These are phyloP conservation scores for Actinomortierella ambigua DNA, from an alignment of 371 early-diverging fungal genomes.

Conservation along the genomic window DNA sequence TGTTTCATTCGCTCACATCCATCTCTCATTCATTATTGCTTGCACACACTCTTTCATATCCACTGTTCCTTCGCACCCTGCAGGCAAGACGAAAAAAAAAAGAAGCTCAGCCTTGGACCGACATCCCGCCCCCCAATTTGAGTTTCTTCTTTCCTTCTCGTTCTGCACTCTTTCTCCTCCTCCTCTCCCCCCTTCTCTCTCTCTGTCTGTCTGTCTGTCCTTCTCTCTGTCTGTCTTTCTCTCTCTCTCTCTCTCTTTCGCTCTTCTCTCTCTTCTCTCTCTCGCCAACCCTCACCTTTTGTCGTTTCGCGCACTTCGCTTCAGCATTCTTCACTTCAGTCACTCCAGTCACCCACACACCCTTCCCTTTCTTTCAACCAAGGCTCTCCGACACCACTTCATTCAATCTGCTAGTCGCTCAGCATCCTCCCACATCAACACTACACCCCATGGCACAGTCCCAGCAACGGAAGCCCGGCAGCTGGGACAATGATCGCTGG, in stretches of 20 bases:
- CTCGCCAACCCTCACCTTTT: not conserved
- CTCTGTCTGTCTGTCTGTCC: too few species aligned
- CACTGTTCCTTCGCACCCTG: too few species aligned
- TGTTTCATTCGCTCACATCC: too few species aligned
- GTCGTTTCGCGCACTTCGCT: not conserved
- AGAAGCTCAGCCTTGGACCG: too few species aligned
- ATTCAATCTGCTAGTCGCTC: not conserved
- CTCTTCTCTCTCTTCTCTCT: not conserved
- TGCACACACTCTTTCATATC: too few species aligned
- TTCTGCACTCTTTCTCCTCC: not conserved
- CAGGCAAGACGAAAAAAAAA: too few species aligned
- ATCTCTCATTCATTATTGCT: too few species aligned
- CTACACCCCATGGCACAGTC: constrained; percentile 42
- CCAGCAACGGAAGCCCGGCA: constrained; percentile 42
- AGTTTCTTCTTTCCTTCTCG: too few species aligned
- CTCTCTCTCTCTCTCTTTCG: not conserved
- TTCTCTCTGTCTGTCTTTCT: not conserved
- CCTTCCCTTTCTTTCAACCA: constrained; percentile 1
- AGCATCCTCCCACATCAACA: constrained; percentile 33
- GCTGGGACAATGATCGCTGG: constrained; percentile 43
- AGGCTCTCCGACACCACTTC: not conserved
- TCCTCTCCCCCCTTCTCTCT: not conserved
- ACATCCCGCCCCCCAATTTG: too few species aligned
- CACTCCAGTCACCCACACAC: not conserved
- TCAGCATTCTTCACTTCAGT: not conserved